Evolutionary conservation across 768 basidiomycete genomes (phyloP), one percentile per base, ranked within the genome.

Genomic region (Cytidiella melzeri): DNA sequence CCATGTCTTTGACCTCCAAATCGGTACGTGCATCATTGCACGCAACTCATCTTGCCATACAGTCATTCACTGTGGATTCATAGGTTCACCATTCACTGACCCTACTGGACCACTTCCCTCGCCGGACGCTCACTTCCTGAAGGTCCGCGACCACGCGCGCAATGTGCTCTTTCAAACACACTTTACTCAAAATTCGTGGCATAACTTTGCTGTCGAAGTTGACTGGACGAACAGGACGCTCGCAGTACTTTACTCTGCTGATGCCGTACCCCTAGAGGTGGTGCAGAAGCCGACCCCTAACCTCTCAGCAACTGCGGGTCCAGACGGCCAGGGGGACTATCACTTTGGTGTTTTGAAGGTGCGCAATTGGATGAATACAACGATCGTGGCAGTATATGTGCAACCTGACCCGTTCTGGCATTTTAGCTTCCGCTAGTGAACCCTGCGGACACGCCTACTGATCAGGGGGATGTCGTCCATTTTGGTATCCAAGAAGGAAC

Each of bases 331-430:
- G 54, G 82, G 82, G 5, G 79, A 83, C 45, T 81, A 78, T 67
- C 80, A 82, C 57, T 74, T 82, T 54, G 80, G 76, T 2, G 58
- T 82, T 2, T 64, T 83, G 43, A 83, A 83, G 72, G 79, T 80
- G 26, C 28, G 65, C 13, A n/a, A n/a, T n/a, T n/a, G n/a, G n/a
- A n/a, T n/a, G n/a, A n/a, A n/a, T n/a, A n/a, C n/a, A n/a, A n/a
- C n/a, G n/a, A n/a, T n/a, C n/a, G n/a, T n/a, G n/a, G n/a, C n/a
- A n/a, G n/a, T n/a, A n/a, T n/a, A n/a, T n/a, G n/a, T n/a, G n/a
- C n/a, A n/a, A n/a, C n/a, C n/a, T n/a, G n/a, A n/a, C n/a, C n/a
- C n/a, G n/a, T n/a, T n/a, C n/a, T n/a, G n/a, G 12, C 11, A 20
- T 24, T 13, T 4, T 37, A 82, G 80, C 69, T 83, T 26, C 79